Evolutionary conservation across 768 basidiomycete species (phyloP), one percentile per base, ranked within the genome.

Genomic region (Auricularia sp.): DNA sequence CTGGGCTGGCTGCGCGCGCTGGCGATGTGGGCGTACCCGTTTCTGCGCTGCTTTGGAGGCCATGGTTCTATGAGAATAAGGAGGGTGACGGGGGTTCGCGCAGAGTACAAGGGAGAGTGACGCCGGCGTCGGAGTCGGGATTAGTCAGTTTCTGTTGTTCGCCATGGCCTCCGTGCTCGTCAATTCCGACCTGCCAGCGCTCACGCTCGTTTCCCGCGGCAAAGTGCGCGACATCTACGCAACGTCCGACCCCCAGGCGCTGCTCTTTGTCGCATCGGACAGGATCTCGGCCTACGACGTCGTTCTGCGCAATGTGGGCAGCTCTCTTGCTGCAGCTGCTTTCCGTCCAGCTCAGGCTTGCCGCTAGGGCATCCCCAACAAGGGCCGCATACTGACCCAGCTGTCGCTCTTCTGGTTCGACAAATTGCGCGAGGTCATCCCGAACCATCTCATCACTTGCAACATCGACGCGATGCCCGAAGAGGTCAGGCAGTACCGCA

Each of bases 221-320:
- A 99, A 99, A 82, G 97, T 99, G 23, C 86, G 97, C 64, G 96
- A 98, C 75, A 87, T 99, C 72, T 98, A 99, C 76, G 70, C 83
- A 36, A 71, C 69, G 6, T 70, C 68, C 4, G 82, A 84, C 68
- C 69, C 72, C 10, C 75, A 78, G 62, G 75, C 75, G 64, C 82
- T 99, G 21, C 82, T 99, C 51, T 98, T 98, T 72, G 88, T 98
- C 65, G 95, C 96, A 11, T 88, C 91, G 10, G 97, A 99, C 77
- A 83, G 97, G 67, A 96, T 98, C 72, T 96, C 92, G 21, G 95
- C 95, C 0, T 98, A 92, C 79, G 96, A 99, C 80, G 89, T 97
- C 69, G 87, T 98, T 71, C 82, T 99, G 67, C 85, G 86, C 72
- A 93, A 96, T 75, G 96, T 98, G 73, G 70, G 91, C 80, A 64